Base-by-base conservation (phyloP, 306 rosid genomes). In the Castanea mollissima region DNA sequence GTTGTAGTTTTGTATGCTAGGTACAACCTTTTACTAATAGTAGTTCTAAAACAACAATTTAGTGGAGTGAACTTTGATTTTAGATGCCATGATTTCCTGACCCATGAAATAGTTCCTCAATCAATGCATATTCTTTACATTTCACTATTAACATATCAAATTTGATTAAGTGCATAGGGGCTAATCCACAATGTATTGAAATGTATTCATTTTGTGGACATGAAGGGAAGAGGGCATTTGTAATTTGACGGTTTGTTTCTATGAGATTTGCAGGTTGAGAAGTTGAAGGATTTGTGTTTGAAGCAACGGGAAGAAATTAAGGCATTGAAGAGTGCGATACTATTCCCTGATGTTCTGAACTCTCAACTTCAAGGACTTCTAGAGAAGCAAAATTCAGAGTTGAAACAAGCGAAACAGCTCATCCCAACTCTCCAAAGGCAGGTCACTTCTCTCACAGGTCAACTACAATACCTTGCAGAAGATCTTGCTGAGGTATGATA, bases 371-470 rank as follows among this genome's bases (percentile, higher is more conserved):
- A 95, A 76, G 88, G 83, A 63, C 81, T 95, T 57, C 13, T 93
- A 31, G 94, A 89, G 85, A 89, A 91, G 87, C 98, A 95, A 86
- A 91, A 93, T 18, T 85, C 96, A 38, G 99, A 96, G 86, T 78
- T 95, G 84, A 96, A 82, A 81, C 94, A 91, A 84, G 93, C 98
- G 7, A 96, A 96, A 73, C 92, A 82, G 70, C 88, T 93, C n/a
- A 96, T 96, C 79, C 99, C 99, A 12, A 82, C 94, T 68, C 94
- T 95, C 15, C 98, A 95, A 38, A 86, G 78, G 77, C 99, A 95
- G 84, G 98, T 95, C 80, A 83, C 97, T 81, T 91, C 98, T 76
- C 99, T 95, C 79, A 95, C 99, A 12, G 99, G 98, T 72, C 99
- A 95, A 84, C 98, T 95, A 79, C 94, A 93, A 65, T 90, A 87